Conservation (phyloP, 495 filamentous ascomycete genomes). For the Penicillium salamii region DNA sequence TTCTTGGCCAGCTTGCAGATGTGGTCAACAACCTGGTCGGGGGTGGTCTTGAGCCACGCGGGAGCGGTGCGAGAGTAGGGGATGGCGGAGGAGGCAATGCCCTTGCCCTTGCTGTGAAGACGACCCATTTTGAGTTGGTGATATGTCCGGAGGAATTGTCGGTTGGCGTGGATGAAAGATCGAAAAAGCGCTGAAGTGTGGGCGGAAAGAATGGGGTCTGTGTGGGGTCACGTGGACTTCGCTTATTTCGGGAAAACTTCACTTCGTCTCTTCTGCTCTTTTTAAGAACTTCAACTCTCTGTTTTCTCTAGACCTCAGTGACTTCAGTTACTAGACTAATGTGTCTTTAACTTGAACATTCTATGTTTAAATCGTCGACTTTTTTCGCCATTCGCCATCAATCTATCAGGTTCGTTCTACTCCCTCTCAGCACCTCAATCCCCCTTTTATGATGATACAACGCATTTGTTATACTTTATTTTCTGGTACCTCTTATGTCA, state of each 20-base stretch:
- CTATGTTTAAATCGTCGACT: no score
- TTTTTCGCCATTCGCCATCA: background rate
- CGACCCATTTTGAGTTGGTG: constrained; percentile 77
- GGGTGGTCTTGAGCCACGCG: constrained; percentile 88
- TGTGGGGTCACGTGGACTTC: constrained; percentile 27
- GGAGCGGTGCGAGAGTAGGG: constrained; percentile 93
- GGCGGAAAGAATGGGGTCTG: constrained; percentile 6
- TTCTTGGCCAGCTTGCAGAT: constrained; percentile 99
- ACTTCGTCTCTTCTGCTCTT: constrained; percentile 4
- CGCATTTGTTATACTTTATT: constrained; percentile 36
- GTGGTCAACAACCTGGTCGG: constrained; percentile 91
- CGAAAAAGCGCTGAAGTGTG: constrained; percentile 15
- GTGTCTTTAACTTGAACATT: background rate
- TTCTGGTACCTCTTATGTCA: constrained; percentile 69
- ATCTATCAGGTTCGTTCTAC: constrained; percentile 30
- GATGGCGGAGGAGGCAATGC: constrained; percentile 89
- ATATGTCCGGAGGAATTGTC: constrained; percentile 31
- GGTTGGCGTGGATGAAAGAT: constrained; percentile 36
- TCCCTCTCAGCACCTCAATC: background rate
- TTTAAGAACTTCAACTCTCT: constrained; percentile 7
- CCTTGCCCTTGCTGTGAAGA: constrained; percentile 99
- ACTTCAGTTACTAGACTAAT: no score
- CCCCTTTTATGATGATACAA: constrained; percentile 44
- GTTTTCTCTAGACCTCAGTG: no score
- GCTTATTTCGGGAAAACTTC: constrained; percentile 19